Evolutionary conservation across 116 monocot genomes (phyloP).

Genomic region (Zostera marina): DNA sequence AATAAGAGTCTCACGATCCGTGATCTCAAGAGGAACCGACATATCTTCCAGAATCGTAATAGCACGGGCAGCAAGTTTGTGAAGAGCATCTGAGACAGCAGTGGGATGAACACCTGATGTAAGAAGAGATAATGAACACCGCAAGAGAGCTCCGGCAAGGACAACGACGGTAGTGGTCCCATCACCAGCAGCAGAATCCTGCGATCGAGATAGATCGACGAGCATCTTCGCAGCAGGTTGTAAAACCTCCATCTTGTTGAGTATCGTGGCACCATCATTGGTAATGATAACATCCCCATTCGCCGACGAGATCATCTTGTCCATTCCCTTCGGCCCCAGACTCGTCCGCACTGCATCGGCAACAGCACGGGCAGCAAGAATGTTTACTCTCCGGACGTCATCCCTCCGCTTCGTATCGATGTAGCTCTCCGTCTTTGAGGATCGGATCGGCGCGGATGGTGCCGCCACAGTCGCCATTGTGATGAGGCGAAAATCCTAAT

Average conservation of each 20-base stretch:
- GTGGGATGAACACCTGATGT: conserved; percentile 63
- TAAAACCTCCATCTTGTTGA: conserved; percentile 68
- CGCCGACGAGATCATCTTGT: conserved; percentile 72
- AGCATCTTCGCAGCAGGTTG: conserved; percentile 95
- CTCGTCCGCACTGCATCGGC: conserved; percentile 71
- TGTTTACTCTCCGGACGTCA: conserved; percentile 55
- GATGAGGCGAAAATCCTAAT: conserved; percentile 3
- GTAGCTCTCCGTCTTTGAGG: conserved; percentile 50
- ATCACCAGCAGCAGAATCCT: conserved; percentile 78
- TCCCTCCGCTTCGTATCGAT: conserved; percentile 63
- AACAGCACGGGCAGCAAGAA: conserved; percentile 40
- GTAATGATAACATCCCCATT: conserved; percentile 70
- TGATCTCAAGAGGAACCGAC: conserved; percentile 61
- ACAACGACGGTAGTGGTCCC: conserved; percentile 88
- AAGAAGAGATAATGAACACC: conserved; percentile 39
- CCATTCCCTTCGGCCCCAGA: conserved; percentile 72
- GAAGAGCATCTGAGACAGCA: conserved; percentile 54
- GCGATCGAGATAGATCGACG: conserved; percentile 64
- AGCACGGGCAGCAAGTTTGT: conserved; percentile 40
- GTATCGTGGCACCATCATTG: conserved; percentile 89
- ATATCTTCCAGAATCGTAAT: conserved; percentile 43
- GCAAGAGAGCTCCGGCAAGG: conserved; percentile 62
- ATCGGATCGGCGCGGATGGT: not conserved
- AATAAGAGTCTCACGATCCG: conserved; percentile 69
- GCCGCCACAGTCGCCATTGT: conserved; percentile 11